These are phyloP conservation scores for Triadica sebifera DNA, from an alignment of 345 rosid genomes.

Conservation along the genomic window DNA sequence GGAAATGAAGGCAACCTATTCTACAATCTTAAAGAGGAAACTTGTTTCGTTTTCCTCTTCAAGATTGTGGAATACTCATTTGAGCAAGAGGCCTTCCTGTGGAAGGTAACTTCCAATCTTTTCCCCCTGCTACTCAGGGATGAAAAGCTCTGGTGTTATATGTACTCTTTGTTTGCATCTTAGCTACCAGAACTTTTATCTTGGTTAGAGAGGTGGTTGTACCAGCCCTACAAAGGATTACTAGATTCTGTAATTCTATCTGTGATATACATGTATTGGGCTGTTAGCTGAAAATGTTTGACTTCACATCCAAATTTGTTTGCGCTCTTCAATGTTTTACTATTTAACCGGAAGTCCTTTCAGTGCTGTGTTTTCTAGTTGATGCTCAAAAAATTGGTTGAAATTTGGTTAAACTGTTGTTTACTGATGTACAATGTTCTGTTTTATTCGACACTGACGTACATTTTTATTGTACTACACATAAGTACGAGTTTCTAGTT, in stretches of 20 bases:
- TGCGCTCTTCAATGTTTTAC: not conserved
- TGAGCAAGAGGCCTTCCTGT: slow-evolving; percentile 49
- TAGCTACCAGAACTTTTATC: slow-evolving; percentile 20
- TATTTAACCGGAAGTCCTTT: not conserved
- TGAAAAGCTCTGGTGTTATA: slow-evolving; percentile 1
- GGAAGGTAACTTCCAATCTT: slow-evolving; percentile 19
- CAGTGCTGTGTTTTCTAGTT: not conserved
- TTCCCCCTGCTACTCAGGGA: not conserved
- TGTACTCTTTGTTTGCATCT: slow-evolving; percentile 10
- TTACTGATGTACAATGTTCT: not conserved
- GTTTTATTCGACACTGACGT: not conserved
- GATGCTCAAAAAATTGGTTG: not conserved
- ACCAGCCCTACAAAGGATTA: slow-evolving; percentile 8
- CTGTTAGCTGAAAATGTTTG: slow-evolving; percentile 11
- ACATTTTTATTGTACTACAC: slow-evolving; percentile 14
- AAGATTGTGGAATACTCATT: slow-evolving; percentile 50
- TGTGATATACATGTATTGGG: not conserved
- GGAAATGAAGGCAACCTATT: not conserved
- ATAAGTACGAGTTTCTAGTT: not conserved
- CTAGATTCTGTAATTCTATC: not conserved
- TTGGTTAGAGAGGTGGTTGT: slow-evolving; percentile 29
- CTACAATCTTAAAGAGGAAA: slow-evolving; percentile 7
- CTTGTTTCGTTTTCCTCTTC: not conserved
- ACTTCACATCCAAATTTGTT: not conserved
- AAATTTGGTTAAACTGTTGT: not conserved